Evolutionary conservation across 768 basidiomycete species (phyloP).

Genomic region (Boletus vinaceobasis): DNA sequence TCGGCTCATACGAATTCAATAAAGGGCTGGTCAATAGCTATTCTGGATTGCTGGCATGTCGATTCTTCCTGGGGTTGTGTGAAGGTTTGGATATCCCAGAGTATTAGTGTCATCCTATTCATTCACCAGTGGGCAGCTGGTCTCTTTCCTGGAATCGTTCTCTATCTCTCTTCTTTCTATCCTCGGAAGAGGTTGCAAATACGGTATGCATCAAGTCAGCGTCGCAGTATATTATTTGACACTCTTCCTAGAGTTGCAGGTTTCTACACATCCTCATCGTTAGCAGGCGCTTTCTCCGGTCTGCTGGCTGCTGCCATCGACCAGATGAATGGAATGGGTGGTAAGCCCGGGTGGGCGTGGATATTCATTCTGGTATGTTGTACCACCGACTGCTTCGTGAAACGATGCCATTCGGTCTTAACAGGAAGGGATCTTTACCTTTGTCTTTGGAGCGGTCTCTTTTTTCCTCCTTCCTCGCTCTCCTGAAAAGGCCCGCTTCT

Average conservation of each 20-base stretch:
- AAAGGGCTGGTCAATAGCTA: constrained; percentile 47
- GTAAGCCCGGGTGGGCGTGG: too few relatives aligned
- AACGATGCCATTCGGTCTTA: too few relatives aligned
- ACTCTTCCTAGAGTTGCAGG: constrained; percentile 31
- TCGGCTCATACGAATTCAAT: neutral
- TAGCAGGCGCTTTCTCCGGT: too few relatives aligned
- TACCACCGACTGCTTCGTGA: too few relatives aligned
- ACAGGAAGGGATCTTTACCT: constrained; percentile 61
- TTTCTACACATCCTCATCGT: too few relatives aligned
- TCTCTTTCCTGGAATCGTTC: constrained; percentile 54
- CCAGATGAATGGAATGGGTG: too few relatives aligned
- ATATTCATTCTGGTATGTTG: too few relatives aligned
- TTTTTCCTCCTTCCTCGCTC: constrained; percentile 49
- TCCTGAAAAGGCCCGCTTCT: constrained; percentile 46
- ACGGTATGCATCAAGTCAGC: constrained; percentile 3
- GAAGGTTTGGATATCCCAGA: constrained; percentile 44
- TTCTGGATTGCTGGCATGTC: constrained; percentile 50
- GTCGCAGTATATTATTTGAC: constrained; percentile 3
- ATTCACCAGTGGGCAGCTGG: constrained; percentile 39
- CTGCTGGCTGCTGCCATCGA: too few relatives aligned
- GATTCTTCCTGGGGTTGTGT: constrained; percentile 49
- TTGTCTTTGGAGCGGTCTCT: constrained; percentile 49
- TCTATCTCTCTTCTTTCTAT: constrained; percentile 53
- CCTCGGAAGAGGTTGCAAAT: constrained; percentile 30
- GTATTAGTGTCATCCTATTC: neutral